Percentiles rank a stretch among this genome's conserved stretches.
Evolutionary conservation across 768 basidiomycete genomes (phyloP).

Genomic region (Phaeotremella skinneri): DNA sequence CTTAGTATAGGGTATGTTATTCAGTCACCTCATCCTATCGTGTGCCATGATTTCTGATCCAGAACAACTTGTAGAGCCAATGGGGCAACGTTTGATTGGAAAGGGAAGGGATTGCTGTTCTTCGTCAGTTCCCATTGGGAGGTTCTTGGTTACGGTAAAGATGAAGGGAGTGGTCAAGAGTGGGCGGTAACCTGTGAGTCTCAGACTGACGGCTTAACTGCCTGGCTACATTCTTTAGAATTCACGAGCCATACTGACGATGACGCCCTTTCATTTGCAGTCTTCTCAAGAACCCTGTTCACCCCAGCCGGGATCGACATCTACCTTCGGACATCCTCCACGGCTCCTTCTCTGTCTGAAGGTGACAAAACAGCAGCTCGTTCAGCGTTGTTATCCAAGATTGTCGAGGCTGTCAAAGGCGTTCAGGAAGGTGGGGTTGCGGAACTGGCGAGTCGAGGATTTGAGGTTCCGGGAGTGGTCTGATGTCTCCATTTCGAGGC

Average conservation of each 20-base stretch:
- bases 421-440: conserved; percentile 19
- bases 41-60: conserved; percentile 1
- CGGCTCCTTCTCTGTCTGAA: conserved; percentile 1
- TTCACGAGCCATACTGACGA: conserved; percentile 1
- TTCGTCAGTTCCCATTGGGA: conserved; percentile 55
- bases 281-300: conserved; percentile 56
- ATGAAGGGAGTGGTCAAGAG: conserved; percentile 35
- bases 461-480: conserved; percentile 40
- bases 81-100: conserved; percentile 53
- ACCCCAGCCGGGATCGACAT: conserved; percentile 56
- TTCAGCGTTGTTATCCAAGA: conserved; percentile 16
- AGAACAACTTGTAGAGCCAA: conserved; percentile 24
- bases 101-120: conserved; percentile 52
- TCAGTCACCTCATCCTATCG: background rate
- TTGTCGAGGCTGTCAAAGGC: conserved; percentile 22
- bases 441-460: conserved; percentile 36
- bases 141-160: conserved; percentile 52
- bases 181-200: conserved; percentile 50
- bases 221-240: background rate
- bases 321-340: conserved; percentile 44
- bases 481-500: background rate
- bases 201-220: background rate
- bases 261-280: conserved; percentile 33
- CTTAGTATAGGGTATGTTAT: conserved; percentile 35
- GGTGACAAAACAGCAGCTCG: conserved; percentile 15